phyloP scores from a whole-genome alignment of 2,329 filamentous ascomycete species.

The Aureobasidium sp. region DNA sequence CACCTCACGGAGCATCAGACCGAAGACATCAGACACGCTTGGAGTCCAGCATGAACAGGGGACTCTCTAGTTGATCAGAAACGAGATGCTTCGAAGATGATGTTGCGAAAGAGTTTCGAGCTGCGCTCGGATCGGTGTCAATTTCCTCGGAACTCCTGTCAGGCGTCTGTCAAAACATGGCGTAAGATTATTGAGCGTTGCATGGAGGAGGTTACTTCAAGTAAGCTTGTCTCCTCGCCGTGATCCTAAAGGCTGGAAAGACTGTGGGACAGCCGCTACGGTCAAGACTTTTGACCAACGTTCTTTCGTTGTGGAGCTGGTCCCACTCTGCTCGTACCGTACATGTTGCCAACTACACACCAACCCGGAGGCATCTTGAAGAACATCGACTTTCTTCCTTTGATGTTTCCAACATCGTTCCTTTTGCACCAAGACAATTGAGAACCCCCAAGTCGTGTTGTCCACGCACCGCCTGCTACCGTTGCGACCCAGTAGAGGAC shows the following conservation, averaged over 20 bases:
- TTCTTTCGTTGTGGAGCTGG: neutral
- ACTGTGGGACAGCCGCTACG: neutral
- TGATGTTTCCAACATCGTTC: neutral
- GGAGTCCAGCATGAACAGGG: neutral
- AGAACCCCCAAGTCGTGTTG: neutral
- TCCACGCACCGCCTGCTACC: neutral
- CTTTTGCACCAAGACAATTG: neutral
- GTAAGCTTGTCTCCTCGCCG: slow-evolving; percentile 10
- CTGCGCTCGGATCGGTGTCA: neutral
- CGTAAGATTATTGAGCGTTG: slow-evolving; percentile 4
- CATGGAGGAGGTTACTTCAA: neutral
- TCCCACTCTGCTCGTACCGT: neutral
- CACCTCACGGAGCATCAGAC: neutral
- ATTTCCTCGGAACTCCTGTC: neutral
- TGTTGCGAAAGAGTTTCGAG: neutral
- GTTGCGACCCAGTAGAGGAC: neutral
- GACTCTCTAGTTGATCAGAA: neutral
- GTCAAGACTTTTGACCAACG: neutral
- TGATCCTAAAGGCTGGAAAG: neutral
- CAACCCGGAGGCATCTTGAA: neutral
- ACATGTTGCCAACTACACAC: neutral
- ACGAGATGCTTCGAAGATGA: neutral
- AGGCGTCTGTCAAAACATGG: slow-evolving; percentile 1
- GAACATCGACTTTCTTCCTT: too few relatives aligned
- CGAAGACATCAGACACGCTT: neutral